Base-by-base conservation (phyloP, 2,329 filamentous ascomycete species). In the Didymella segeticola region DNA sequence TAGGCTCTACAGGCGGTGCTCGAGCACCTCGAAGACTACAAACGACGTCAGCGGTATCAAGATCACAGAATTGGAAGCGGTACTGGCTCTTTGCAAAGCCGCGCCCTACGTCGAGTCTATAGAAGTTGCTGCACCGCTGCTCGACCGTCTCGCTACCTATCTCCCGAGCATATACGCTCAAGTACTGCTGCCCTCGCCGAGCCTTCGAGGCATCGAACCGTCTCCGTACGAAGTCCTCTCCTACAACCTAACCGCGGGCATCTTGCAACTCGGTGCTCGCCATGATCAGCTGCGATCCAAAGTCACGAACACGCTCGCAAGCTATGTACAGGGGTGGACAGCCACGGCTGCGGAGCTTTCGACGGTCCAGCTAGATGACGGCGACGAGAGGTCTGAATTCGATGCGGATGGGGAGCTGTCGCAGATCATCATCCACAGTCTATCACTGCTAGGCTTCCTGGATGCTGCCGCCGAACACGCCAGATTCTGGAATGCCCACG, bases 391-490 rank as follows among this genome's bases (percentile, higher is more conserved):
- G 56, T 82, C 84, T 33, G 69, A 74, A 47, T 66, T 68, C 43
- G 63, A 66, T 12, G 70, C 75, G 22, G 83, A 85, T 48, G 75
- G 88, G 11, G 86, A 76, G 50, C 61, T 76, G 22, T 87, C 45
- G 80, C 89, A 49, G 81, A 86, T 89, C 46, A 86, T 91, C 46
- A 91, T 89, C 15, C 85, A 96, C 60, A 86, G 89, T 6, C 85
- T 96, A 41, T 93, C 93, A 0, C 79, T 99, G n/a, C 77, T 96
- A 20, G 96, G 95, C 0, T 97, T 99, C 70, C 77, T 99, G 46
- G 86, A 93, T 68, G 93, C 92, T 19, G 88, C 89, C 4, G 87
- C 92, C 3, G 85, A 86, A 5, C 86, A 93, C 69, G 85, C 88
- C 9, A 84, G 88, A 57, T 93, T 97, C 65, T 99, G 93, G 91